A percentile compares a stretch with the other conserved stretches of the same genome.
These are phyloP conservation scores for Knoxdaviesia capensis DNA, from an alignment of 2,329 filamentous ascomycete species.

Conservation along the genomic window DNA sequence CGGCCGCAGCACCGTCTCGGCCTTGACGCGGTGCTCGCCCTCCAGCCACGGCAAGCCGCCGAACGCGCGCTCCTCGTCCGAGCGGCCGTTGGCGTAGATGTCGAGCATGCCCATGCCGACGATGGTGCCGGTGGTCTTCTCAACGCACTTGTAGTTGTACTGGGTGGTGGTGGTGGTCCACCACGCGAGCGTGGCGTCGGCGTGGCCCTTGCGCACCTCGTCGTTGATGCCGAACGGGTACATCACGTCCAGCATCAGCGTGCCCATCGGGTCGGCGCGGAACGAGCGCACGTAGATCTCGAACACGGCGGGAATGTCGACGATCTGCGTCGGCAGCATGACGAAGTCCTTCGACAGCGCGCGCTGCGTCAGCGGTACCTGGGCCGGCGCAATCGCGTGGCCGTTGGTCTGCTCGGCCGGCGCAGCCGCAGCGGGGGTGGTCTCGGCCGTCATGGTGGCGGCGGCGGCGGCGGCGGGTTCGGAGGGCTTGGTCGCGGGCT, in stretches of 20 bases:
- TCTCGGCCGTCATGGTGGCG: too few relatives aligned
- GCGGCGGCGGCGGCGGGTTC: too few relatives aligned
- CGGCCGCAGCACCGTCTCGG: constrained; percentile 19
- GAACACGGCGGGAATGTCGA: constrained; percentile 24
- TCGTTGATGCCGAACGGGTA: constrained; percentile 16
- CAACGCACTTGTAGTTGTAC: constrained; percentile 26
- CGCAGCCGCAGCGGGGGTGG: too few relatives aligned
- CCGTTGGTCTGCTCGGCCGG: too few relatives aligned
- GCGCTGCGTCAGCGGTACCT: too few relatives aligned
- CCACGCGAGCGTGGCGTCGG: constrained; percentile 17
- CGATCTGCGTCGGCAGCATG: constrained; percentile 22
- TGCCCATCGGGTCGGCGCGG: constrained; percentile 15
- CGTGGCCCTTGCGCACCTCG: constrained; percentile 21
- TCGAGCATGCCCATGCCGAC: constrained; percentile 27
- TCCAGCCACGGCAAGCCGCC: constrained; percentile 24
- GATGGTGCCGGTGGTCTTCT: constrained; percentile 19
- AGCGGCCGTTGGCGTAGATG: constrained; percentile 16
- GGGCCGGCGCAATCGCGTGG: too few relatives aligned
- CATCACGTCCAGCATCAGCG: constrained; percentile 19
- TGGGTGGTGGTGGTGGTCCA: constrained; percentile 18
- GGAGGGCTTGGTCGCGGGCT: too few relatives aligned
- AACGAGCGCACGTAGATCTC: constrained; percentile 26
- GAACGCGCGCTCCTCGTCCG: constrained; percentile 20
- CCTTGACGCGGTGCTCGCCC: constrained; percentile 20
- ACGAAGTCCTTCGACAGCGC: constrained; percentile 14